phyloP scores from a whole-genome alignment of 1,284 basidiomycete genomes.

The Cryptococcus depauperatus region DNA sequence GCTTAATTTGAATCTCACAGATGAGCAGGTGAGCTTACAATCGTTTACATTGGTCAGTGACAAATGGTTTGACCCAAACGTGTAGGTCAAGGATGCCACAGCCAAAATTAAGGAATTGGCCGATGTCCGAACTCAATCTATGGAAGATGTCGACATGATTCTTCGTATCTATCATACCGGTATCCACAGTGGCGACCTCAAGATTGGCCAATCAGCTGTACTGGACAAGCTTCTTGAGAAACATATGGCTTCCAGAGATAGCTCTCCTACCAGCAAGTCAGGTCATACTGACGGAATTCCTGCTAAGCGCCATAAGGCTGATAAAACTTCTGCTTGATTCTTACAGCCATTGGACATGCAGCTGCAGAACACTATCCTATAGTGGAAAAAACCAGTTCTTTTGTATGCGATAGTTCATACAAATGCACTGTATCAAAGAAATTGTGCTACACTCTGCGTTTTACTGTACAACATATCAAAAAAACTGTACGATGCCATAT shows the following conservation, averaged over 20 bases:
- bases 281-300: constrained; percentile 18
- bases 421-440: no score
- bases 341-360: no score
- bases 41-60: neutral
- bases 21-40: constrained; percentile 43
- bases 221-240: constrained; percentile 67
- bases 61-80: neutral
- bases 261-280: constrained; percentile 20
- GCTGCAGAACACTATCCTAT: no score
- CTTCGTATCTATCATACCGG: constrained; percentile 90
- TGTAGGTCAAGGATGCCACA: constrained; percentile 85
- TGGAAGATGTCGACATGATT: constrained; percentile 98
- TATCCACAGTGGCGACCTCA: constrained; percentile 75
- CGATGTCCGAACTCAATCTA: constrained; percentile 94
- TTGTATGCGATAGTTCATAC: no score
- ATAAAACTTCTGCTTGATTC: constrained; percentile 14
- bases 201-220: constrained; percentile 77
- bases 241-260: constrained; percentile 38
- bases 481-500: no score
- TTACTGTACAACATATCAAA: no score
- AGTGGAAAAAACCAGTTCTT: no score
- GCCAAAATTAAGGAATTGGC: constrained; percentile 99
- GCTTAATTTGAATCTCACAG: constrained; percentile 60
- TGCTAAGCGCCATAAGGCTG: constrained; percentile 22
- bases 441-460: no score